These are phyloP conservation scores for Didymellaceae sp. DNA, from an alignment of 2,329 filamentous ascomycete genomes.

Conservation along the genomic window DNA sequence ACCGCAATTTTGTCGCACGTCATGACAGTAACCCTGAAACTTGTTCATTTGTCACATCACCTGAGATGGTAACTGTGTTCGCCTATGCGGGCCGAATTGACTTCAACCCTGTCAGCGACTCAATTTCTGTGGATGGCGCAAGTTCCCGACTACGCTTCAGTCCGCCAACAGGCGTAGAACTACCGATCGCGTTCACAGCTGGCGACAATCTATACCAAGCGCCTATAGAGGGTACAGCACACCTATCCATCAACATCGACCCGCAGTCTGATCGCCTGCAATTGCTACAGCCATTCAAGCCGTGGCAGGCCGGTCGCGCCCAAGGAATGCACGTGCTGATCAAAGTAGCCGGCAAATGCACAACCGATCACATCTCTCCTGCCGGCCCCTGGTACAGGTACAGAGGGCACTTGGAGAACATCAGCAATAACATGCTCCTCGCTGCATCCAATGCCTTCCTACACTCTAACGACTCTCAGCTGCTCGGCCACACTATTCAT, in stretches of 20 bases:
- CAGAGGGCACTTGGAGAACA: conserved; percentile 50
- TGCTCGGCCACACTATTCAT: conserved; percentile 37
- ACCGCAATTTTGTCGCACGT: conserved; percentile 49
- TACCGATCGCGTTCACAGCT: conserved; percentile 32
- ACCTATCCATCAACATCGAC: conserved; percentile 36
- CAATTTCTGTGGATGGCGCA: conserved; percentile 19
- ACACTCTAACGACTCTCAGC: conserved; percentile 19
- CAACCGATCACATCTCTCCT: conserved; percentile 51
- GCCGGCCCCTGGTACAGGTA: conserved; percentile 51
- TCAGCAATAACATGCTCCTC: conserved; percentile 46
- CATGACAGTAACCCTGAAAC: conserved; percentile 53
- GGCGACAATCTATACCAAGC: conserved; percentile 38
- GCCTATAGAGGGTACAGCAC: conserved; percentile 22
- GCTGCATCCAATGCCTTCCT: conserved; percentile 36
- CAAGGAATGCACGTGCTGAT: conserved; percentile 37
- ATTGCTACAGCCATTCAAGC: conserved; percentile 22
- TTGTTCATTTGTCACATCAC: conserved; percentile 58
- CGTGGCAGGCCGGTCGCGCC: conserved; percentile 35
- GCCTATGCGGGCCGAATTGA: conserved; percentile 27
- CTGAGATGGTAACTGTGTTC: conserved; percentile 54
- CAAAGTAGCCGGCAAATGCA: conserved; percentile 50
- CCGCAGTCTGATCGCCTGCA: conserved; percentile 36
- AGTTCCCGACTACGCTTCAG: conserved; percentile 32
- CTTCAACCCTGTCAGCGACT: conserved; percentile 41
- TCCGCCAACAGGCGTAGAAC: conserved; percentile 32